Evolutionary conservation across 2,329 filamentous ascomycete species (phyloP), one percentile per base, ranked within the genome.

Genomic region (Aspergillus sp.): DNA sequence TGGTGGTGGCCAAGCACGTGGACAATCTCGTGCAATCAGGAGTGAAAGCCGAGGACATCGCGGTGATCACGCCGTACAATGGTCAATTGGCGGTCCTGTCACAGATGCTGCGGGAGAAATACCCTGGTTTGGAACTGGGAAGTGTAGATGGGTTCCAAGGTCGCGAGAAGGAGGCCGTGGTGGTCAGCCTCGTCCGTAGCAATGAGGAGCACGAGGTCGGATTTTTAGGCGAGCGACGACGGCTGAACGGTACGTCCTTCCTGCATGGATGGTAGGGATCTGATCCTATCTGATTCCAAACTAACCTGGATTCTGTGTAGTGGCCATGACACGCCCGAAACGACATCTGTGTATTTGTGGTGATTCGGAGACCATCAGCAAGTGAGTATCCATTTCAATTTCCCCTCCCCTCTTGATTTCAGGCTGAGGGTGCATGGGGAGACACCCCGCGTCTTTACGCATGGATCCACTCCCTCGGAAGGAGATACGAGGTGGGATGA

Each of bases 71-170:
- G 52, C 95, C 95, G 45, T 99, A 99, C 78, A 98, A 97, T 78
- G 95, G 91, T 14, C 95, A 96, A 85, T 84, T 97, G 39, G 89
- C 90, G 4, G 77, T 96, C 11, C 81, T 98, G 54, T 88, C 92
- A 12, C 80, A 82, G 42, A 82, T 89, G 65, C 83, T 99, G 53
- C 95, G 94, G 72, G 90, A 95, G 61, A 80, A 82, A 45, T 96
- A 90, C 68, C 90, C 90, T 0, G 92, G 90, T 12, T 87, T 99
- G 54, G 95, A 99, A 75, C 82, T 99, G n/a, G 95, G 95, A 36
- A 96, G 92, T 69, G 91, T 99, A 2, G 95, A 99, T 75, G 95
- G 94, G 2, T 99, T 99, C 73, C 95, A 99, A 75, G 95, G 95
- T 36, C 87, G 95, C 18, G 95, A 99, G 77, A 99, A 99, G 77